Conservation (phyloP, 2,329 filamentous ascomycete genomes). For the Magnaporthiopsis incrustans region DNA sequence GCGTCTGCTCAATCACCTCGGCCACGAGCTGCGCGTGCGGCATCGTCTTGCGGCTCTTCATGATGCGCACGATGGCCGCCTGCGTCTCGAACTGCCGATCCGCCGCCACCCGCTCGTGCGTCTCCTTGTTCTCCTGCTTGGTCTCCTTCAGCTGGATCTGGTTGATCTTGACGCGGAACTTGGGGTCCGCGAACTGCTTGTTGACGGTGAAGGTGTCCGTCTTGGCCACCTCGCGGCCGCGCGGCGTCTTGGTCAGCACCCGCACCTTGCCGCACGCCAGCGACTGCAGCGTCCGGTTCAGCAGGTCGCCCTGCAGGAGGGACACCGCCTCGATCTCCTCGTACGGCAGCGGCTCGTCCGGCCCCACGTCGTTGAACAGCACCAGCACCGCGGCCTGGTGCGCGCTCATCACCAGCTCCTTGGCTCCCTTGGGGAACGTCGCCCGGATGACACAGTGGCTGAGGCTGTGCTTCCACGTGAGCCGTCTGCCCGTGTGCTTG, state of each 20-base stretch:
- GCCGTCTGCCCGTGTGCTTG: conserved; percentile 80
- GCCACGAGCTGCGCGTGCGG: conserved; percentile 79
- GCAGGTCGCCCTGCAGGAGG: conserved; percentile 66
- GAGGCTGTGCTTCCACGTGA: conserved; percentile 90
- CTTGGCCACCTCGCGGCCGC: conserved; percentile 67
- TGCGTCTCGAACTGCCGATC: conserved; percentile 96
- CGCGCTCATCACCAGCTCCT: conserved; percentile 84
- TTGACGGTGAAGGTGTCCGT: conserved; percentile 86
- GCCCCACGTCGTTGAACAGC: conserved; percentile 70
- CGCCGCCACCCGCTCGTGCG: conserved; percentile 79
- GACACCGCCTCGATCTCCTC: conserved; percentile 67
- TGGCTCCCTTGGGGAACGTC: conserved; percentile 67
- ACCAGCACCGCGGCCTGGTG: conserved; percentile 89
- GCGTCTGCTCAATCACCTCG: conserved; percentile 88
- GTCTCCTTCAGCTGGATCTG: conserved; percentile 97
- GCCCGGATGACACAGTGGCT: conserved; percentile 83
- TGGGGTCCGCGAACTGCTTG: conserved; percentile 64
- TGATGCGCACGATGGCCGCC: conserved; percentile 90
- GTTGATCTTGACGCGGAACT: conserved; percentile 94
- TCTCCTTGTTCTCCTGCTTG: conserved; percentile 87
- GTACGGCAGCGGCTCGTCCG: conserved; percentile 51
- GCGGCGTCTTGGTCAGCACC: conserved; percentile 78
- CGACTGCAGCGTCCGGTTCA: conserved; percentile 87
- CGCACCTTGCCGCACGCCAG: conserved; percentile 85
- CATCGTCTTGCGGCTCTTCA: conserved; percentile 90